phyloP scores from a whole-genome alignment of 2,329 filamentous ascomycete genomes.

The Claviceps sp. region DNA sequence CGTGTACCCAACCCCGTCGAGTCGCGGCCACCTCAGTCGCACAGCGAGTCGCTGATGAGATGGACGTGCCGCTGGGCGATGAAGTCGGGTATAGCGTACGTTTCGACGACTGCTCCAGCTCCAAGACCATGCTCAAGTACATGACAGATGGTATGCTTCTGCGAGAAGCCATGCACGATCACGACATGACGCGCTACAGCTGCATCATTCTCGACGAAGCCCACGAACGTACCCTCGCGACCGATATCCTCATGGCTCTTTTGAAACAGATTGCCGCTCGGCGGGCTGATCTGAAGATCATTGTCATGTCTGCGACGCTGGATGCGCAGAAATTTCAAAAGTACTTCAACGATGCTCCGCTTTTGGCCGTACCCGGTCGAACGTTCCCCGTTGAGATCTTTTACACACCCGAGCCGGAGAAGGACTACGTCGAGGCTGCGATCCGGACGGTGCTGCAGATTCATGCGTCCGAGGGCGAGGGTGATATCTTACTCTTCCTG shows the following conservation, averaged over 20 bases:
- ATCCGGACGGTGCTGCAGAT: slow-evolving; percentile 93
- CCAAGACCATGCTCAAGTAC: slow-evolving; percentile 90
- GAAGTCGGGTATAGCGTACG: slow-evolving; percentile 98
- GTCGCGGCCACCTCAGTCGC: slow-evolving; percentile 98
- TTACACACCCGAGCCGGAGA: slow-evolving; percentile 91
- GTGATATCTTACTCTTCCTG: slow-evolving; percentile 86
- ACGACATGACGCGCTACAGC: slow-evolving; percentile 81
- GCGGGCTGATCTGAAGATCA: slow-evolving; percentile 85
- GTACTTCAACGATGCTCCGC: slow-evolving; percentile 89
- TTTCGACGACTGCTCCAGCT: slow-evolving; percentile 88
- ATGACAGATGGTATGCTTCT: slow-evolving; percentile 99
- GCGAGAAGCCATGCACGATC: slow-evolving; percentile 92
- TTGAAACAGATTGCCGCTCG: slow-evolving; percentile 78
- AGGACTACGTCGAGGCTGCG: slow-evolving; percentile 92
- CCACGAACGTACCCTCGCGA: slow-evolving; percentile 92
- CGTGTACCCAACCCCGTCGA: slow-evolving; percentile 93
- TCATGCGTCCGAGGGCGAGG: slow-evolving; percentile 81
- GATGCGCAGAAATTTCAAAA: slow-evolving; percentile 96
- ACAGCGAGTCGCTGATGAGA: slow-evolving; percentile 91
- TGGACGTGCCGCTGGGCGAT: slow-evolving; percentile 84
- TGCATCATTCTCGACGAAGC: slow-evolving; percentile 98
- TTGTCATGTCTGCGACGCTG: slow-evolving; percentile 96
- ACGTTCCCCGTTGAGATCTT: slow-evolving; percentile 97
- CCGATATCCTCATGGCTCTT: slow-evolving; percentile 93
- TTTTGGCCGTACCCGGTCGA: slow-evolving; percentile 86